Percentiles rank a stretch among this genome's conserved stretches.
These are phyloP conservation scores for Coemansia reversa DNA, from an alignment of 192 early-diverging fungal genomes.

Conservation along the genomic window DNA sequence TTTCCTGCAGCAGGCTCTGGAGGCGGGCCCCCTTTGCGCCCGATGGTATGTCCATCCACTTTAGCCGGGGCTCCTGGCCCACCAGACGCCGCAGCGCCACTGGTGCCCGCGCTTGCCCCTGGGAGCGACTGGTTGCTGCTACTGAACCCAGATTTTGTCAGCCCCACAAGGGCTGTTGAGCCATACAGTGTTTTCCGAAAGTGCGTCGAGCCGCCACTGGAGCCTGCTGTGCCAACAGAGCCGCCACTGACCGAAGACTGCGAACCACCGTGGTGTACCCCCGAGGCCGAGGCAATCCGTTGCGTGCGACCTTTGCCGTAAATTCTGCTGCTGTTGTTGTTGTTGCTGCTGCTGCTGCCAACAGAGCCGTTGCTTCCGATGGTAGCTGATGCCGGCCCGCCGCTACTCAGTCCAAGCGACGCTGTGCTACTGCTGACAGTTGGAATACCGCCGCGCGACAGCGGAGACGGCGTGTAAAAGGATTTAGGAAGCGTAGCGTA, in stretches of 20 bases:
- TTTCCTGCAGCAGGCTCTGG: constrained; percentile 6
- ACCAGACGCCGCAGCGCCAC: constrained; percentile 3
- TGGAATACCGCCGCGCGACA: constrained; percentile 26
- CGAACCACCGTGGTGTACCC: constrained; percentile 14
- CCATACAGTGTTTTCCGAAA: constrained; percentile 52
- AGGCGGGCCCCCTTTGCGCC: constrained; percentile 40
- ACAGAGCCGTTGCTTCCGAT: constrained; percentile 8
- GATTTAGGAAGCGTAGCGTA: constrained; percentile 6
- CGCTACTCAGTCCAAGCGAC: constrained; percentile 19
- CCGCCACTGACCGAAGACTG: constrained; percentile 10
- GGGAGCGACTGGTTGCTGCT: constrained; percentile 41
- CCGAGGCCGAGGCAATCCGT: constrained; percentile 47
- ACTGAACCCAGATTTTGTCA: constrained; percentile 34
- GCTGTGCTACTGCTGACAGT: constrained; percentile 5
- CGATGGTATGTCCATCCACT: constrained; percentile 4
- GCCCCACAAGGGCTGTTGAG: constrained; percentile 27
- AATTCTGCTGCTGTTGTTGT: constrained; percentile 14
- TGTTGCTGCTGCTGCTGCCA: no score
- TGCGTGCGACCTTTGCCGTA: constrained; percentile 43
- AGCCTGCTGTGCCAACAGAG: constrained; percentile 8
- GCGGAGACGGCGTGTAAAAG: constrained; percentile 39
- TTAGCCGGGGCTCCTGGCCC: constrained; percentile 1
- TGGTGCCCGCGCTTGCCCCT: constrained; percentile 4
- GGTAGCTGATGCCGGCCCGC: background rate
- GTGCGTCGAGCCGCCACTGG: constrained; percentile 16